Evolutionary conservation across 2,329 filamentous ascomycete genomes (phyloP).

Genomic region (Aspergillus neotritici): DNA sequence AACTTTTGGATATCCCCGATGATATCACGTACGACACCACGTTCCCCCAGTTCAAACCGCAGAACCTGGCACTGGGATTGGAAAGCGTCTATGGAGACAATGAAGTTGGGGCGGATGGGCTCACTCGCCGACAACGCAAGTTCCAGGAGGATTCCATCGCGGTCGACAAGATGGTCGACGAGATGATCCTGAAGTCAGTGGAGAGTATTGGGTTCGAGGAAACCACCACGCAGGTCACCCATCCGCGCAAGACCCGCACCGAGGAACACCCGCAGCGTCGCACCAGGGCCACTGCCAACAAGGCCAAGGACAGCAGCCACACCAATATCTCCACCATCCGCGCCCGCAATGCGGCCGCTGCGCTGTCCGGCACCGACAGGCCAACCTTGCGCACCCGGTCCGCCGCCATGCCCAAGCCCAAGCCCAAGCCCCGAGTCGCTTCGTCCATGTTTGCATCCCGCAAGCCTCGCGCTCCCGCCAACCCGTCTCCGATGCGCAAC

Average conservation of each 20-base stretch:
- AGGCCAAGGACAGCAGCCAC: constrained; percentile 16
- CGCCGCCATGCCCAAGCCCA: constrained; percentile 28
- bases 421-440: constrained; percentile 35
- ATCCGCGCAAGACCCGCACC: constrained; percentile 25
- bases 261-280: constrained; percentile 29
- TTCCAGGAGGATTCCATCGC: constrained; percentile 60
- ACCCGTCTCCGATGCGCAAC: constrained; percentile 52
- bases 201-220: constrained; percentile 59
- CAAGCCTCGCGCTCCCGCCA: constrained; percentile 44
- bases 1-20: constrained; percentile 42
- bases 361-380: constrained; percentile 29
- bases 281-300: constrained; percentile 22
- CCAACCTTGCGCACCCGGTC: constrained; percentile 29
- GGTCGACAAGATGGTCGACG: constrained; percentile 59
- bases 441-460: constrained; percentile 29
- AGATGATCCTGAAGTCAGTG: constrained; percentile 61
- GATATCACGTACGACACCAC: constrained; percentile 45
- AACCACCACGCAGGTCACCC: constrained; percentile 50
- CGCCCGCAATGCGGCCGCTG: constrained; percentile 37
- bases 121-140: constrained; percentile 63
- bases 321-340: constrained; percentile 34
- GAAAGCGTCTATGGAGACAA: constrained; percentile 46
- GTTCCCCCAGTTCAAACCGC: constrained; percentile 49
- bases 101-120: constrained; percentile 48
- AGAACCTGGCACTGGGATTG: constrained; percentile 49